phyloP scores from a whole-genome alignment of 2,329 filamentous ascomycete genomes.

The Trichoderma citrinoviride region DNA sequence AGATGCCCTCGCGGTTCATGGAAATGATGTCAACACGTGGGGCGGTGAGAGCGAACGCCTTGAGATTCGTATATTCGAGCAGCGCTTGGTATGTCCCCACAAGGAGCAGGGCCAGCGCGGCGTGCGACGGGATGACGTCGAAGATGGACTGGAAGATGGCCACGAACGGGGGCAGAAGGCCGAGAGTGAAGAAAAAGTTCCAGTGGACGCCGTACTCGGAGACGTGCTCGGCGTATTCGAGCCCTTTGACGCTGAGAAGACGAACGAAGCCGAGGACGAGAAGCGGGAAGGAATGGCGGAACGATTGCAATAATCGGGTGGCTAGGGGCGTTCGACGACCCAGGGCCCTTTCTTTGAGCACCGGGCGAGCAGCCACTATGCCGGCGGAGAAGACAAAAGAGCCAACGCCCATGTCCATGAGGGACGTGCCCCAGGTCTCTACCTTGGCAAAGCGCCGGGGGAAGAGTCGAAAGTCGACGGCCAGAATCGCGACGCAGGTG shows the following conservation, averaged over 20 bases:
- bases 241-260: slow-evolving; percentile 83
- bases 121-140: slow-evolving; percentile 70
- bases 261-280: slow-evolving; percentile 76
- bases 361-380: slow-evolving; percentile 79
- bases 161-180: slow-evolving; percentile 82
- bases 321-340: slow-evolving; percentile 49
- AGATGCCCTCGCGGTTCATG: slow-evolving; percentile 93
- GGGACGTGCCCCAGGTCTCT: slow-evolving; percentile 98
- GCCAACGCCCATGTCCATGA: slow-evolving; percentile 97
- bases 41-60: slow-evolving; percentile 77
- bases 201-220: slow-evolving; percentile 98
- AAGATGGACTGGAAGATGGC: slow-evolving; percentile 76
- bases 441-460: slow-evolving; percentile 95
- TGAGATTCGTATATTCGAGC: slow-evolving; percentile 74
- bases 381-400: slow-evolving; percentile 96
- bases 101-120: slow-evolving; percentile 68
- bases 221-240: slow-evolving; percentile 96
- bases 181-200: slow-evolving; percentile 99
- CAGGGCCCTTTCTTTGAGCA: slow-evolving; percentile 66
- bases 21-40: slow-evolving; percentile 76
- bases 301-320: slow-evolving; percentile 61
- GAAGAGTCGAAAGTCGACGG: slow-evolving; percentile 92
- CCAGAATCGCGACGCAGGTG: slow-evolving; percentile 89
- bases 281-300: slow-evolving; percentile 80
- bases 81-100: slow-evolving; percentile 69